Percentiles rank a stretch among this genome's conserved stretches.
These are phyloP conservation scores for Sugiyamaella marilandica DNA, from an alignment of 805 yeast species.

Conservation along the genomic window DNA sequence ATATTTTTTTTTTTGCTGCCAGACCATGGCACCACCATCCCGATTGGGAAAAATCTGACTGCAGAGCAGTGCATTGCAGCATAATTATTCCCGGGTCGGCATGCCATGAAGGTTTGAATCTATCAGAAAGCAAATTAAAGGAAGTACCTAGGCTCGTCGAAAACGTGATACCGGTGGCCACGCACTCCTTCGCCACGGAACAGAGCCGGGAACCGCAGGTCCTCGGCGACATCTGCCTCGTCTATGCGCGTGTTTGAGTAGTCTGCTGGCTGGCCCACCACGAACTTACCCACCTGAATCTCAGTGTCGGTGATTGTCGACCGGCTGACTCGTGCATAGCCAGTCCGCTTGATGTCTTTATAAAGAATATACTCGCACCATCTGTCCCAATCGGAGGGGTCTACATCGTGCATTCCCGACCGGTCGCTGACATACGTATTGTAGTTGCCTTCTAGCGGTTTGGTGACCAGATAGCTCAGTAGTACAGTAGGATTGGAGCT, in stretches of 20 bases:
- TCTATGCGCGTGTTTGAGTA: conserved; percentile 55
- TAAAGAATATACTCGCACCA: conserved; percentile 97
- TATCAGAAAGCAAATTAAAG: conserved; percentile 10
- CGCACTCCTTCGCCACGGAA: conserved; percentile 90
- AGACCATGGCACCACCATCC: neutral
- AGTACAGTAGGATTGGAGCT: conserved; percentile 77
- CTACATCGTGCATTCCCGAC: conserved; percentile 90
- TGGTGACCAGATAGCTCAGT: conserved; percentile 85
- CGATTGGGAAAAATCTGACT: conserved; percentile 1
- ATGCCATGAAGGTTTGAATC: too few species aligned
- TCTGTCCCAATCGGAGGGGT: conserved; percentile 89
- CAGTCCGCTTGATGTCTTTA: conserved; percentile 79
- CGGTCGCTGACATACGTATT: conserved; percentile 80
- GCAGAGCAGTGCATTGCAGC: neutral
- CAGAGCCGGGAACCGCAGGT: conserved; percentile 66
- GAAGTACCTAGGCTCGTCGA: conserved; percentile 85
- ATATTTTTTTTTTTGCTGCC: neutral
- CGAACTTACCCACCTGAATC: conserved; percentile 90
- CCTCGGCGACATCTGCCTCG: conserved; percentile 54
- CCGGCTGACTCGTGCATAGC: conserved; percentile 90
- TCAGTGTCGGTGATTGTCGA: conserved; percentile 96
- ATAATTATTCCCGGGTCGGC: too few species aligned
- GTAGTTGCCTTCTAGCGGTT: conserved; percentile 84
- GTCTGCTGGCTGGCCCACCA: conserved; percentile 42
- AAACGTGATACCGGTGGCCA: conserved; percentile 91